phyloP scores from a whole-genome alignment of 2,329 filamentous ascomycete genomes.

The Penicillium thymicola region DNA sequence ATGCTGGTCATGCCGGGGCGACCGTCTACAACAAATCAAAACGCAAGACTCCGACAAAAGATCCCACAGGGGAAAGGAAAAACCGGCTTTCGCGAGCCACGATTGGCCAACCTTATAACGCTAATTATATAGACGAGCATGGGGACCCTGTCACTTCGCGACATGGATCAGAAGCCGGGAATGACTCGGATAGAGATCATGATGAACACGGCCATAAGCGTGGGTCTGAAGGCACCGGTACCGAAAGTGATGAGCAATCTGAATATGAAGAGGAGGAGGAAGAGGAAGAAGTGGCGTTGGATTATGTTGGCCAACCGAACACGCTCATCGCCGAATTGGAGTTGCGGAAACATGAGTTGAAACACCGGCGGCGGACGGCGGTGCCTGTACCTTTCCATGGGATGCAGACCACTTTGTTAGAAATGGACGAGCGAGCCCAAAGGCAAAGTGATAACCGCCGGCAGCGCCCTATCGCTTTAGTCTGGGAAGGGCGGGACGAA shows the following conservation, averaged over 20 bases:
- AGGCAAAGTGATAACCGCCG: conserved; percentile 69
- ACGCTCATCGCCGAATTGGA: conserved; percentile 91
- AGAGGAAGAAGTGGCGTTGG: conserved; percentile 31
- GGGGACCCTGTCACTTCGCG: background rate
- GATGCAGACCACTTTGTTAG: conserved; percentile 85
- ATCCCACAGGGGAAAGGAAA: conserved; percentile 27
- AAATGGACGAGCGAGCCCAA: conserved; percentile 87
- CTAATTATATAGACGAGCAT: conserved; percentile 1
- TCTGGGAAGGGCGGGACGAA: conserved; percentile 71
- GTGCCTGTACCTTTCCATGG: conserved; percentile 56
- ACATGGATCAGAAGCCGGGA: background rate
- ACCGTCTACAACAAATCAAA: conserved; percentile 66
- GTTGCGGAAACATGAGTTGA: conserved; percentile 83
- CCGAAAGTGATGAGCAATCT: conserved; percentile 22
- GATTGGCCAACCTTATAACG: conserved; percentile 20
- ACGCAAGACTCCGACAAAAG: conserved; percentile 26
- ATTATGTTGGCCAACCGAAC: conserved; percentile 70
- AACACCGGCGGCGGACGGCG: conserved; percentile 70
- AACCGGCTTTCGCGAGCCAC: conserved; percentile 31
- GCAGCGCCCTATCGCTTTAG: conserved; percentile 74
- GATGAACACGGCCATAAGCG: conserved; percentile 12
- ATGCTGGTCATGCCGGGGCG: conserved; percentile 69
- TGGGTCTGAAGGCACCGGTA: conserved; percentile 9
- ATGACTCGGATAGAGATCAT: conserved; percentile 19
- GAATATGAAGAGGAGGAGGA: conserved; percentile 42